Evolutionary conservation across 2,329 filamentous ascomycete genomes (phyloP).

Genomic region (Xylaria sp.): DNA sequence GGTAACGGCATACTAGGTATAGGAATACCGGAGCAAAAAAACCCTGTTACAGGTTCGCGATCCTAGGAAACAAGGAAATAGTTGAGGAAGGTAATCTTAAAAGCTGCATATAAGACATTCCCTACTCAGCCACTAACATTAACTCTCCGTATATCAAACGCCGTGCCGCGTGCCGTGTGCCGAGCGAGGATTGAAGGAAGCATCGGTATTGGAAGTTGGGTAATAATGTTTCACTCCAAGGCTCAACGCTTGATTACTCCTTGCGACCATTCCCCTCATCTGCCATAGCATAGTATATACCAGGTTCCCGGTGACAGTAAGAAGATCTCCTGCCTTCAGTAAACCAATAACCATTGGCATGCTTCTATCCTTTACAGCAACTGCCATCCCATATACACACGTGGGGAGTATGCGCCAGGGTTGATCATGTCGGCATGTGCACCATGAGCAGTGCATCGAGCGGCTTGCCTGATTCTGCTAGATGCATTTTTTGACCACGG

Average conservation of each 20-base stretch:
- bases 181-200: background rate
- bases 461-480: constrained; percentile 28
- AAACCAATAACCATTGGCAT: constrained; percentile 13
- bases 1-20: too few species aligned
- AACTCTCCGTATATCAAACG: constrained; percentile 7
- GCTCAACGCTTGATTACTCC: background rate
- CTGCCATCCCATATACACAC: constrained; percentile 30
- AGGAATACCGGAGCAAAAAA: too few species aligned
- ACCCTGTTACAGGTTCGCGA: too few species aligned
- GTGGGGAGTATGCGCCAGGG: constrained; percentile 22
- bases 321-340: background rate
- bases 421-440: constrained; percentile 6
- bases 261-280: constrained; percentile 6
- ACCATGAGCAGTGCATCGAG: background rate
- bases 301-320: constrained; percentile 15
- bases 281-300: background rate
- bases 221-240: background rate
- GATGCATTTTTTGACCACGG: constrained; percentile 19
- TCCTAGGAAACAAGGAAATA: background rate
- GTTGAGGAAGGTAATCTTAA: too few species aligned
- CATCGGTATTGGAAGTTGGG: background rate
- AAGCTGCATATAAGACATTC: background rate
- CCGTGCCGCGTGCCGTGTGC: constrained; percentile 4
- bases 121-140: background rate
- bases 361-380: constrained; percentile 7